These are phyloP conservation scores for Lentinus polychrous DNA, from an alignment of 1,284 basidiomycete genomes.

Conservation along the genomic window DNA sequence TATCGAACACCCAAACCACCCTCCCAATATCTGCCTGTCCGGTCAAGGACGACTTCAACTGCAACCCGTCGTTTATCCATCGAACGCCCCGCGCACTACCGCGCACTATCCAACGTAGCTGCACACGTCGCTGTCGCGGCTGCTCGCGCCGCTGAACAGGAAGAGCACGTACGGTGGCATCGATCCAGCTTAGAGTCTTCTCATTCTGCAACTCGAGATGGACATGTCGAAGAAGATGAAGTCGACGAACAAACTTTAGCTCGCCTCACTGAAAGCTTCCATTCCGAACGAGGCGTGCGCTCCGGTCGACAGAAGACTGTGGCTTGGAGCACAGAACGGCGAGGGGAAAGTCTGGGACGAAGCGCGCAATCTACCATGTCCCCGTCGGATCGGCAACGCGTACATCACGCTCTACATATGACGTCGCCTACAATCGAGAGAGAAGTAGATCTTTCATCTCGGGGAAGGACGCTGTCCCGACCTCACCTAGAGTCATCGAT, in stretches of 20 bases:
- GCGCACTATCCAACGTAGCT: conserved; percentile 57
- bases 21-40: conserved; percentile 30
- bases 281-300: conserved; percentile 55
- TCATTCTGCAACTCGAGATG: conserved; percentile 11
- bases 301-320: conserved; percentile 42
- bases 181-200: conserved; percentile 16
- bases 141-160: conserved; percentile 55
- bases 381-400: conserved; percentile 12
- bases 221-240: conserved; percentile 32
- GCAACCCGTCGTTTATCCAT: conserved; percentile 38
- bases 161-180: conserved; percentile 29
- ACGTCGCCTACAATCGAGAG: conserved; percentile 14
- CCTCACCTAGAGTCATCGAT: conserved; percentile 10
- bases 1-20: conserved; percentile 39
- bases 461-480: conserved; percentile 43
- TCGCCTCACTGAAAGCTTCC: conserved; percentile 60
- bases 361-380: conserved; percentile 18
- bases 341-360: conserved; percentile 36
- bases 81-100: conserved; percentile 55
- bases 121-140: conserved; percentile 63
- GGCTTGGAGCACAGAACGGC: conserved; percentile 63
- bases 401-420: conserved; percentile 28
- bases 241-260: conserved; percentile 44
- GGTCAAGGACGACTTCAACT: conserved; percentile 36
- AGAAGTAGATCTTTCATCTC: conserved; percentile 23